phyloP scores from a whole-genome alignment of 2,329 filamentous ascomycete genomes.

The Exophiala xenobiotica region DNA sequence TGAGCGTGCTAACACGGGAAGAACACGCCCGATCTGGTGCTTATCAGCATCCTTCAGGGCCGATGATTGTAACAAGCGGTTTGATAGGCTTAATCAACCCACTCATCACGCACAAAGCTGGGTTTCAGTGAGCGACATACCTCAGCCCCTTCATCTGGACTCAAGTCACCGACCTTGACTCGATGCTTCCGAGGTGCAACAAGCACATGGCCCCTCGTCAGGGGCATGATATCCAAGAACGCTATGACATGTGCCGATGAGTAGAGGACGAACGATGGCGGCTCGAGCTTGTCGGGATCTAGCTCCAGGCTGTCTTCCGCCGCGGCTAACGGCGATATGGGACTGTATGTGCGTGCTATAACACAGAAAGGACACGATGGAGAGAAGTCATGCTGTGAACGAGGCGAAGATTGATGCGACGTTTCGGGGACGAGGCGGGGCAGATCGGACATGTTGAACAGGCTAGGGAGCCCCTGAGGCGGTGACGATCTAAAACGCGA shows the following conservation, averaged over 20 bases:
- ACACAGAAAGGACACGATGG: conserved; percentile 57
- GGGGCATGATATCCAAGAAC: conserved; percentile 90
- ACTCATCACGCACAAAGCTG: too few species aligned
- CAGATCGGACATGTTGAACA: background rate
- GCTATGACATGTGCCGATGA: conserved; percentile 75
- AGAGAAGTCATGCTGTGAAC: conserved; percentile 5
- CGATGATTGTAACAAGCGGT: too few species aligned
- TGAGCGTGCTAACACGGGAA: conserved; percentile 60
- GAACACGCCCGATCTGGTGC: conserved; percentile 45
- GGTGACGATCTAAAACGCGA: too few species aligned
- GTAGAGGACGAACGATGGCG: conserved; percentile 60
- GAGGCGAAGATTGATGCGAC: background rate
- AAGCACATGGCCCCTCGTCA: conserved; percentile 78
- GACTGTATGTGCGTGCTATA: conserved; percentile 54
- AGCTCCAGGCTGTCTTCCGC: conserved; percentile 7
- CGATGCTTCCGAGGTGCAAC: conserved; percentile 76
- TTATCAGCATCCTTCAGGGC: conserved; percentile 1
- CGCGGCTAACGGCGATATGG: conserved; percentile 30
- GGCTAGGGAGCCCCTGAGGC: too few species aligned
- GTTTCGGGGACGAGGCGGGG: conserved; percentile 6
- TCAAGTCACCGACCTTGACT: conserved; percentile 72
- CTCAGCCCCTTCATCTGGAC: conserved; percentile 61
- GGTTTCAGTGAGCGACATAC: too few species aligned
- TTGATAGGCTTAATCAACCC: too few species aligned
- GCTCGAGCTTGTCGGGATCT: conserved; percentile 22